Percentiles rank a stretch among this genome's conserved stretches.
These are phyloP conservation scores for Laetiporus sulphureus DNA, from an alignment of 1,284 basidiomycete species.

Conservation along the genomic window DNA sequence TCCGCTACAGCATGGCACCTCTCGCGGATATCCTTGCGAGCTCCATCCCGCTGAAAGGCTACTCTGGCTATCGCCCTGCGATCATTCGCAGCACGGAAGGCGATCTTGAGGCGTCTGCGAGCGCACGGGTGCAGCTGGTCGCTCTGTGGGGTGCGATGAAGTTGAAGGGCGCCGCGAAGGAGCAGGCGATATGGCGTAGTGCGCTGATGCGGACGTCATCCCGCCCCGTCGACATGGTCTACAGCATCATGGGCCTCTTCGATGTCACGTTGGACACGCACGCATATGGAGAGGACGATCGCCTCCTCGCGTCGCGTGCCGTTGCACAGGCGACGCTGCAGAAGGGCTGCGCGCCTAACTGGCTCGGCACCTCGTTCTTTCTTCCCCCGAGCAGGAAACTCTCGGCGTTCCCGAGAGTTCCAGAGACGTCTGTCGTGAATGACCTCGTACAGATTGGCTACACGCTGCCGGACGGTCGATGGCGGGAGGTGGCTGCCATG, in stretches of 20 bases:
- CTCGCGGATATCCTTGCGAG: background rate
- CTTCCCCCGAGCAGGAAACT: constrained; percentile 6
- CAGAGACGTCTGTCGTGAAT: constrained; percentile 5
- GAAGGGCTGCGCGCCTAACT: constrained; percentile 5
- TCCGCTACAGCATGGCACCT: constrained; percentile 3
- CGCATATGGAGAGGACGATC: constrained; percentile 12
- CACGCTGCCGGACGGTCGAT: background rate
- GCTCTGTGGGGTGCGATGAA: background rate
- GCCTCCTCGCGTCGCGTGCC: constrained; percentile 15
- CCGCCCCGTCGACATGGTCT: constrained; percentile 21
- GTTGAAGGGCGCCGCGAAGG: background rate
- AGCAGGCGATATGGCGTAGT: constrained; percentile 15
- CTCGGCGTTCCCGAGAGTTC: constrained; percentile 9
- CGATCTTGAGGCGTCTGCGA: background rate
- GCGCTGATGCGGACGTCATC: constrained; percentile 17
- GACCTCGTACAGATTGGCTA: constrained; percentile 1
- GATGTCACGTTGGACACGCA: constrained; percentile 16
- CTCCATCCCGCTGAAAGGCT: background rate
- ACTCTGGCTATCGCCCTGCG: background rate
- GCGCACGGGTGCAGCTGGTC: background rate
- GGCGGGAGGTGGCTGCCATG: constrained; percentile 4
- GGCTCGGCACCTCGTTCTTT: constrained; percentile 9
- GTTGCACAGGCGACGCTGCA: constrained; percentile 10
- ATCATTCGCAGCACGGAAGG: background rate
- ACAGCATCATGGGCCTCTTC: constrained; percentile 23